phyloP scores from a whole-genome alignment of 1,139 yeast genomes.

The Yamadazyma pseudoaaseri region DNA sequence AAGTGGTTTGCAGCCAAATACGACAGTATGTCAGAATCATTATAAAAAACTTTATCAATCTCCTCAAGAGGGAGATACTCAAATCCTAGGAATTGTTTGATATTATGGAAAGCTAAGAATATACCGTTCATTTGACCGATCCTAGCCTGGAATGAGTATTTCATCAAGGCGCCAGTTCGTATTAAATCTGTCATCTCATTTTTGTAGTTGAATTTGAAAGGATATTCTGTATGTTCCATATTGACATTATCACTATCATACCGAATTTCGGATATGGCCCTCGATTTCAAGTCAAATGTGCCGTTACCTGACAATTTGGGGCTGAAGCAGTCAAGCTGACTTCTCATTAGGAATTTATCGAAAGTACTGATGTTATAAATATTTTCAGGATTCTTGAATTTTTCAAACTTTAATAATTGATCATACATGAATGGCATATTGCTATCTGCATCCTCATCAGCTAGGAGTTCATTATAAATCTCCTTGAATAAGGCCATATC shows the following conservation, averaged over 20 bases:
- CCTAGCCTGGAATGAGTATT: conserved; percentile 87
- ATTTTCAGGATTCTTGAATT: conserved; percentile 20
- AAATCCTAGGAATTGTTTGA: conserved; percentile 80
- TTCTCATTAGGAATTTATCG: conserved; percentile 75
- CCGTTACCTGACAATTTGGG: conserved; percentile 83
- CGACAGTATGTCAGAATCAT: conserved; percentile 27
- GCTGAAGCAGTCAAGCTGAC: conserved; percentile 87
- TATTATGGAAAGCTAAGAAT: conserved; percentile 86
- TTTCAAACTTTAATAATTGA: conserved; percentile 10
- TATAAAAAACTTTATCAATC: conserved; percentile 52
- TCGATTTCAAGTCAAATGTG: conserved; percentile 84
- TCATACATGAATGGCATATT: conserved; percentile 3
- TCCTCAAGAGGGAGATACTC: conserved; percentile 78
- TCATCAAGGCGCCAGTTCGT: conserved; percentile 69
- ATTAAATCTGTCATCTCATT: conserved; percentile 77
- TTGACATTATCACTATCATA: conserved; percentile 70
- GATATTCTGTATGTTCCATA: conserved; percentile 51
- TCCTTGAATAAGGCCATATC: conserved; percentile 35
- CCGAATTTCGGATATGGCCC: conserved; percentile 87
- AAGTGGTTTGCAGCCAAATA: conserved; percentile 73
- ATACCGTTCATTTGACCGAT: conserved; percentile 98
- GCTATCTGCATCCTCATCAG: not conserved
- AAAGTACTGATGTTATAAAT: conserved; percentile 70
- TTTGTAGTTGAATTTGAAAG: conserved; percentile 6
- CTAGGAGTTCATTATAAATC: conserved; percentile 2